Evolutionary conservation across 2,329 filamentous ascomycete species (phyloP).

Genomic region (Trichoderma sp.): DNA sequence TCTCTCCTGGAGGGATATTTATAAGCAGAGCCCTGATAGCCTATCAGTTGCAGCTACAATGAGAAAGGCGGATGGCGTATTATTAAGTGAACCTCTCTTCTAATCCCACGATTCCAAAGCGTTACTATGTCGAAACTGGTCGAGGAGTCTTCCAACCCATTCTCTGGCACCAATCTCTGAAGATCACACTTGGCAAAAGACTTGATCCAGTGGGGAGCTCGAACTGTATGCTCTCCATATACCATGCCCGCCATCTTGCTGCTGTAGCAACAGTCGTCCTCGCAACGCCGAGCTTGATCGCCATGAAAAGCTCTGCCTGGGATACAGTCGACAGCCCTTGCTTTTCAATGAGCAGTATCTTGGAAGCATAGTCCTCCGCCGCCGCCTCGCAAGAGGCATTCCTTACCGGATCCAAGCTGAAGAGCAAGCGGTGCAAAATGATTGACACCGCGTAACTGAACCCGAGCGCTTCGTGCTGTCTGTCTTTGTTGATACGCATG

Average conservation of each 20-base stretch:
- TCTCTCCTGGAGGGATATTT: not conserved
- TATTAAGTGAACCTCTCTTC: not conserved
- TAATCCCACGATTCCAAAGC: not conserved
- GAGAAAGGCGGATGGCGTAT: not conserved
- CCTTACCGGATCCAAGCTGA: slow-evolving; percentile 2
- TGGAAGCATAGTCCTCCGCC: slow-evolving; percentile 1
- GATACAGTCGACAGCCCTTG: not conserved
- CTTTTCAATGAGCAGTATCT: slow-evolving; percentile 6
- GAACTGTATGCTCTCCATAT: not conserved
- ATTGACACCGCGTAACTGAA: slow-evolving; percentile 17
- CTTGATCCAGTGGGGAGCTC: too few relatives aligned
- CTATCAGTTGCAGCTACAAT: slow-evolving; percentile 12
- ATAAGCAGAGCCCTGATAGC: slow-evolving; percentile 12
- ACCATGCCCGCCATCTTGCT: slow-evolving; percentile 8
- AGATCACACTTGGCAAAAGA: slow-evolving; percentile 4
- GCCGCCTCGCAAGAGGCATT: slow-evolving; percentile 17
- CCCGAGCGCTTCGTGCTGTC: slow-evolving; percentile 16
- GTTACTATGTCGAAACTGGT: not conserved
- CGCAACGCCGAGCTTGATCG: slow-evolving; percentile 9
- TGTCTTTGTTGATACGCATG: not conserved
- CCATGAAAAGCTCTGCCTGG: slow-evolving; percentile 21
- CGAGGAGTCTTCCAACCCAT: slow-evolving; percentile 5
- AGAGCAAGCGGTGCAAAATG: slow-evolving; percentile 10
- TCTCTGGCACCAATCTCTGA: slow-evolving; percentile 11
- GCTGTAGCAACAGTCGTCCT: slow-evolving; percentile 4